Base-by-base conservation (phyloP, 805 yeast species). In the Sugiyamaella mastotermitis region DNA sequence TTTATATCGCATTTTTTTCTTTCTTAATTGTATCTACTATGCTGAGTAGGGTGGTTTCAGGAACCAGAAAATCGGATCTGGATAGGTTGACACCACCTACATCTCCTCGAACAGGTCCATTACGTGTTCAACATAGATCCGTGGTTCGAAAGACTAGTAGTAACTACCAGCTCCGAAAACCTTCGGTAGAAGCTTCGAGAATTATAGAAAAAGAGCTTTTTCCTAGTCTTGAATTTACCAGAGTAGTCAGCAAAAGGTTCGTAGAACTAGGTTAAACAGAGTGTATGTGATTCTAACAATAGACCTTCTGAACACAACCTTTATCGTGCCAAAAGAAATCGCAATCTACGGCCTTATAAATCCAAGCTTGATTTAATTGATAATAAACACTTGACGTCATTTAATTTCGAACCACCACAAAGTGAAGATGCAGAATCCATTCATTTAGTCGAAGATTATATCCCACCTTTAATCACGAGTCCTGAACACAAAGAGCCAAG, bases 341-440 rank as follows among this genome's bases (percentile, higher is more conserved):
- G 30, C n/a, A 37, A 25, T 11, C 29, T 46, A 15, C 26, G 45
- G 9, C 43, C 37, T 5, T 36, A 40, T 22, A 34, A 33, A 19
- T 65, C 71, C 5, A 56, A 59, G 17, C 50, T 68, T 3, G 72
- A 67, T 31, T 46, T 67, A 43, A 50, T 65, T 2, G 69, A 68
- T 46, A 46, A 51, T 43, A 43, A 49, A 20, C 30, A 27, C 6
- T 43, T 68, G 22, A 66, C 71, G 0, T 63, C 68, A 1, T 59
- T 58, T 28, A 42, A 45, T 17, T 32, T 36, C 10, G 37, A 40
- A 13, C 5, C 14, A 10, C 7, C 9, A 13, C 30, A 14, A 13
- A 45, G 42, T 7, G 40, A 38, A 16, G 42, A 45, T 17, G 26
- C 31, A 5, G 48, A 48, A 16, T 43, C 47, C 11, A 35, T 51